Evolutionary conservation across 192 early-diverging fungal species (phyloP).

Genomic region (Paraglomus brasilianum): DNA sequence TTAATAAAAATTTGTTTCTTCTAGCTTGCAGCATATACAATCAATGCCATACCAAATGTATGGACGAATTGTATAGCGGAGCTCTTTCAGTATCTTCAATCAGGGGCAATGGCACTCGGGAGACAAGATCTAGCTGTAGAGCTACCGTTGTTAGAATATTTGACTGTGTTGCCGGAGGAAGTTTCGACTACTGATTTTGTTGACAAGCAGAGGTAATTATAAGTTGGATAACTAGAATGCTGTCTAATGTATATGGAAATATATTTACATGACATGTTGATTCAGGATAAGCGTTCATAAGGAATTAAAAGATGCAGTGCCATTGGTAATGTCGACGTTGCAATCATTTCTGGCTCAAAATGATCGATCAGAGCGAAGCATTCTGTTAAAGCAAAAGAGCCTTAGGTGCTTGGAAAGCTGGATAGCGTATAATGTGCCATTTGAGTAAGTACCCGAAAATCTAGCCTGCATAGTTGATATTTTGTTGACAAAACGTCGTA

Average conservation of each 20-base stretch:
- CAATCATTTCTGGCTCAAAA: slow-evolving; percentile 33
- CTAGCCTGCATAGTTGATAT: not conserved
- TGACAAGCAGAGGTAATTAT: slow-evolving; percentile 43
- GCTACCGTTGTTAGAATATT: slow-evolving; percentile 46
- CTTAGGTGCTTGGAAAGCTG: slow-evolving; percentile 53
- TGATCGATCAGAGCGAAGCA: slow-evolving; percentile 23
- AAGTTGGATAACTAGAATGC: not conserved
- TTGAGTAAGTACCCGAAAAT: slow-evolving; percentile 45
- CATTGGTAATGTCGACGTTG: slow-evolving; percentile 33
- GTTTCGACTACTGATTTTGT: slow-evolving; percentile 47
- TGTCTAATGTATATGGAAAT: not conserved
- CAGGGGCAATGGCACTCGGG: slow-evolving; percentile 27
- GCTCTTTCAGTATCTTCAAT: slow-evolving; percentile 39
- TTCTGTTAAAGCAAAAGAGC: slow-evolving; percentile 46
- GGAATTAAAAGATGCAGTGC: slow-evolving; percentile 33
- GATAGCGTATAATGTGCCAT: slow-evolving; percentile 54
- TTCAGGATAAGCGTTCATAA: slow-evolving; percentile 28
- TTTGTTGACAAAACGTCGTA: not conserved
- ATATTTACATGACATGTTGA: slow-evolving; percentile 12
- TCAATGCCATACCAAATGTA: slow-evolving; percentile 45
- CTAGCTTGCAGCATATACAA: slow-evolving; percentile 51
- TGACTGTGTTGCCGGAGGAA: slow-evolving; percentile 59
- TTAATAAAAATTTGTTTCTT: not conserved
- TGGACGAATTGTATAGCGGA: slow-evolving; percentile 53
- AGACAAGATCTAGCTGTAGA: slow-evolving; percentile 31